Conservation (phyloP, 441 rosid genomes). For the Populus tomentosa region DNA sequence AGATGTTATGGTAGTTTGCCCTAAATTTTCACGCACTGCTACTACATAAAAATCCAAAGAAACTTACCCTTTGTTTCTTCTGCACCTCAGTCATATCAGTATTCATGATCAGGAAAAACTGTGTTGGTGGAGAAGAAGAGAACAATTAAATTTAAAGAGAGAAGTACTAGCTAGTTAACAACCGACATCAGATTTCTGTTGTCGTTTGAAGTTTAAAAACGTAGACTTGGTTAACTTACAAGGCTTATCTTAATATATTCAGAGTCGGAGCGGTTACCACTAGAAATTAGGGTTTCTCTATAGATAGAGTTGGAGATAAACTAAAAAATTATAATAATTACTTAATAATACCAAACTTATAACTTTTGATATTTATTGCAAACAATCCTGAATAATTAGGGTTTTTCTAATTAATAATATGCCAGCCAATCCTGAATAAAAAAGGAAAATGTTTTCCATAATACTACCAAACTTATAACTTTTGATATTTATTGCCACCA, state of each 20-base stretch:
- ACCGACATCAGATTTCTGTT: neutral
- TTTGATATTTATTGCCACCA: too few relatives aligned
- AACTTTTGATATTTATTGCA: too few relatives aligned
- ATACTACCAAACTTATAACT: too few relatives aligned
- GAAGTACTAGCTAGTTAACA: neutral
- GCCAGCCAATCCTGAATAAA: too few relatives aligned
- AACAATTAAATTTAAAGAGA: neutral
- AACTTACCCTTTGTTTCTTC: neutral
- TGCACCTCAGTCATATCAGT: neutral
- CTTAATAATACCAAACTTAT: too few relatives aligned
- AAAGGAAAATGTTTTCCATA: too few relatives aligned
- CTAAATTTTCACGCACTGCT: neutral
- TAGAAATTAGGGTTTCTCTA: too few relatives aligned
- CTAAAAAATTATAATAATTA: too few relatives aligned
- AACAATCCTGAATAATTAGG: too few relatives aligned
- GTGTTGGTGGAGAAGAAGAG: neutral
- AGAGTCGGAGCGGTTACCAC: neutral
- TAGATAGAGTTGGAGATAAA: neutral
- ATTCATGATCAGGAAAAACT: neutral
- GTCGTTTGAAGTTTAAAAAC: neutral
- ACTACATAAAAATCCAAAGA: neutral
- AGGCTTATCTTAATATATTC: neutral
- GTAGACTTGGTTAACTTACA: neutral
- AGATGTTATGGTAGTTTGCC: neutral
- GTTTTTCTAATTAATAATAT: too few relatives aligned